Evolutionary conservation across 2,329 filamentous ascomycete genomes (phyloP).

Genomic region (Phialocephala subalpina): DNA sequence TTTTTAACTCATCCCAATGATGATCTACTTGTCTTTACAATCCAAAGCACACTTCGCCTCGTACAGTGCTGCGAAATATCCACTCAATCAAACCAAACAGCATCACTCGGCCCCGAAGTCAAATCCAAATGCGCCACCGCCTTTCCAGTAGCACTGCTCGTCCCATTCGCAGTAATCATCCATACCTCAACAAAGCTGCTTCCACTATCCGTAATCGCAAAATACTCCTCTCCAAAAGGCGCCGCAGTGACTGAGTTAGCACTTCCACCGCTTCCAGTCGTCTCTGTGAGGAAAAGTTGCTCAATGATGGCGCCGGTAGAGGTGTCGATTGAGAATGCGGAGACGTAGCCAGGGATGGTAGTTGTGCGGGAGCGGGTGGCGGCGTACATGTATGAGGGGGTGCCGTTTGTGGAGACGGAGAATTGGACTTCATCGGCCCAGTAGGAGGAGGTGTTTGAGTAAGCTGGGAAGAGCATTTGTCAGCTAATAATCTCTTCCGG

Average conservation of each 20-base stretch:
- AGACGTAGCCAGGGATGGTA: constrained; percentile 44
- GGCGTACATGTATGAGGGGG: constrained; percentile 38
- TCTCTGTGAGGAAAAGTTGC: constrained; percentile 45
- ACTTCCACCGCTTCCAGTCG: constrained; percentile 45
- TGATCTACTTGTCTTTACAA: no score
- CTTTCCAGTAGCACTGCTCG: constrained; percentile 2
- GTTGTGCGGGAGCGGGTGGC: constrained; percentile 35
- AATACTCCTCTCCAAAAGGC: constrained; percentile 44
- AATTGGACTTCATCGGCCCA: constrained; percentile 41
- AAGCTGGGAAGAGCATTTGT: not conserved
- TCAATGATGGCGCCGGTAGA: constrained; percentile 39
- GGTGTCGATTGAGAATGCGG: constrained; percentile 42
- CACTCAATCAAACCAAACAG: constrained; percentile 26
- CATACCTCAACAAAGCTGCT: constrained; percentile 47
- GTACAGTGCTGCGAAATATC: no score
- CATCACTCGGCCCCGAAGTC: constrained; percentile 25
- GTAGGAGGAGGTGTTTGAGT: constrained; percentile 37
- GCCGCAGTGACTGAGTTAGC: constrained; percentile 47
- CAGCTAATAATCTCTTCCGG: not conserved
- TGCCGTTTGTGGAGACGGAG: constrained; percentile 24
- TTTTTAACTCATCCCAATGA: no score
- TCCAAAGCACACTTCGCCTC: no score
- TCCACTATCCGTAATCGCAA: constrained; percentile 47
- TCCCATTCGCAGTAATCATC: constrained; percentile 39
- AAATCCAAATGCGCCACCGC: constrained; percentile 30